These are phyloP conservation scores for Heracleum sosnowskyi DNA, from an alignment of 129 eudicot genomes.

Conservation along the genomic window DNA sequence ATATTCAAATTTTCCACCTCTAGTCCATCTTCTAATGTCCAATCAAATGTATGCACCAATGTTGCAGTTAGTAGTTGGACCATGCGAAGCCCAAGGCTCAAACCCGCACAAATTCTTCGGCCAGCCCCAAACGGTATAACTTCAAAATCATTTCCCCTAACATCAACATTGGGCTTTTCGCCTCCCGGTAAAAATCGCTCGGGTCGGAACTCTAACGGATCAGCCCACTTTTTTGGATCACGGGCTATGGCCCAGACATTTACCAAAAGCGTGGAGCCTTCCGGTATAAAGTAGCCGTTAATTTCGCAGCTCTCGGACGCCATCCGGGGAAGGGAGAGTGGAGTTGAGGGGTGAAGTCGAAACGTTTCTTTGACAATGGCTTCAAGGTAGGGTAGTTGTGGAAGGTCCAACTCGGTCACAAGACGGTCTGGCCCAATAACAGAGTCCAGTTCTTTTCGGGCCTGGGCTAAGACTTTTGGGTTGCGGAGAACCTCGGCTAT, in stretches of 20 bases:
- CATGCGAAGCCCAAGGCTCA: constrained; percentile 69
- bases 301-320: constrained; percentile 52
- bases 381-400: constrained; percentile 45
- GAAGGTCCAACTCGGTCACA: constrained; percentile 55
- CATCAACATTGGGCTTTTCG: constrained; percentile 19
- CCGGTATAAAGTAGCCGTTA: constrained; percentile 58
- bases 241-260: constrained; percentile 98
- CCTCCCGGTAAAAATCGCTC: constrained; percentile 62
- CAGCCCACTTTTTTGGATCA: constrained; percentile 61
- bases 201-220: constrained; percentile 66
- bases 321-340: constrained; percentile 77
- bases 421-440: constrained; percentile 60
- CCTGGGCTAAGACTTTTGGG: constrained; percentile 45
- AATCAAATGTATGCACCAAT: constrained; percentile 59
- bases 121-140: constrained; percentile 31
- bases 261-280: constrained; percentile 66
- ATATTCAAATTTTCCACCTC: constrained; percentile 36
- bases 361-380: constrained; percentile 72
- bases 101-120: constrained; percentile 77
- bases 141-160: background rate
- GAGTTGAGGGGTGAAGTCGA: constrained; percentile 85
- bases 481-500: constrained; percentile 71
- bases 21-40: constrained; percentile 43
- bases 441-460: constrained; percentile 50
- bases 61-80: constrained; percentile 74